Conservation (phyloP, 2,329 filamentous ascomycete species). For the Chaetomiaceae sp. region DNA sequence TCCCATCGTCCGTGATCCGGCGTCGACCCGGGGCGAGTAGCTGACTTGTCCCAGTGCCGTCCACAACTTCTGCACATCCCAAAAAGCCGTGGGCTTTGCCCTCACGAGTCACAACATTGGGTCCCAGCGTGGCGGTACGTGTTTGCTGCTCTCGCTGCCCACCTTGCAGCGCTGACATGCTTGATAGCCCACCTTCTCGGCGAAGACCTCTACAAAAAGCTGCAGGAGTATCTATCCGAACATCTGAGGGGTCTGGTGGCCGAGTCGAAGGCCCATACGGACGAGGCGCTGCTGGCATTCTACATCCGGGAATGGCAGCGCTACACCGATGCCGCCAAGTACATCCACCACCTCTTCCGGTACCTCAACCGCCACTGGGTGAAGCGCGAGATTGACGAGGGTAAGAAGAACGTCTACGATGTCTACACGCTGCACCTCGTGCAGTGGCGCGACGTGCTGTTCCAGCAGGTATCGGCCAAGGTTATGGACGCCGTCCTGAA, state of each 20-base stretch:
- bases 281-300: slow-evolving; percentile 84
- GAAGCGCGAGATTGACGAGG: slow-evolving; percentile 96
- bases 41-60: slow-evolving; percentile 63
- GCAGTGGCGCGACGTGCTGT: slow-evolving; percentile 90
- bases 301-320: slow-evolving; percentile 97
- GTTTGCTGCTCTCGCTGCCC: background rate
- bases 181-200: slow-evolving; percentile 82
- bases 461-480: slow-evolving; percentile 74
- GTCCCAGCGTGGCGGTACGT: slow-evolving; percentile 23
- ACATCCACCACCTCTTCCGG: slow-evolving; percentile 93
- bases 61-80: slow-evolving; percentile 98
- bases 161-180: slow-evolving; percentile 1
- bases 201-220: slow-evolving; percentile 90
- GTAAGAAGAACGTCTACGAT: slow-evolving; percentile 96
- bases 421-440: slow-evolving; percentile 96
- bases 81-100: slow-evolving; percentile 74
- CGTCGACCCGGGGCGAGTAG: background rate
- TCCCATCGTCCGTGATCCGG: background rate
- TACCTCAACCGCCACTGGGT: slow-evolving; percentile 99
- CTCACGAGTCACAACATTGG: slow-evolving; percentile 23
- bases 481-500: slow-evolving; percentile 95
- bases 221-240: slow-evolving; percentile 76
- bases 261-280: slow-evolving; percentile 72
- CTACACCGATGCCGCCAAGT: slow-evolving; percentile 93
- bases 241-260: slow-evolving; percentile 70